phyloP scores from a whole-genome alignment of 495 filamentous ascomycete species.

The Astrocystis sublimbata region DNA sequence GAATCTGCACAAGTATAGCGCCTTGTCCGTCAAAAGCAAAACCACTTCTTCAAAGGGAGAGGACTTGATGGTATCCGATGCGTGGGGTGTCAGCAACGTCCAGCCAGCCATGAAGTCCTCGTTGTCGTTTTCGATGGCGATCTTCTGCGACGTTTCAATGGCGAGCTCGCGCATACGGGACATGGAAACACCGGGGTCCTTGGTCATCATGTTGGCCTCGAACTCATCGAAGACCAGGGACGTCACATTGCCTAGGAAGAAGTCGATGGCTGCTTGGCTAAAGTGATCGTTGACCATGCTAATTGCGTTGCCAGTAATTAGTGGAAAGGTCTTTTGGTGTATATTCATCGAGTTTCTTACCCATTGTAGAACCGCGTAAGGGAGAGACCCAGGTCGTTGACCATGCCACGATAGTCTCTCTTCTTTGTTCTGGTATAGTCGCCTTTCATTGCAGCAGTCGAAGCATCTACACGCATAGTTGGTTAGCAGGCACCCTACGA shows the following conservation, averaged over 20 bases:
- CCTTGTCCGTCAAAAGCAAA: slow-evolving; percentile 78
- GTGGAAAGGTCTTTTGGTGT: background rate
- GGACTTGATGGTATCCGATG: slow-evolving; percentile 63
- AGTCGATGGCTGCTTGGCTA: slow-evolving; percentile 91
- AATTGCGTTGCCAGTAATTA: slow-evolving; percentile 39
- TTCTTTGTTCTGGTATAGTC: slow-evolving; percentile 91
- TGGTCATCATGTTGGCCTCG: slow-evolving; percentile 80
- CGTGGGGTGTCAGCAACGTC: slow-evolving; percentile 62
- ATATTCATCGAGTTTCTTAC: slow-evolving; percentile 32
- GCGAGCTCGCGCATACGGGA: slow-evolving; percentile 80
- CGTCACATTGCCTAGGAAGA: slow-evolving; percentile 85
- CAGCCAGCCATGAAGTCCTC: slow-evolving; percentile 87
- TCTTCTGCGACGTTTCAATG: slow-evolving; percentile 80
- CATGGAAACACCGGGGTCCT: slow-evolving; percentile 84
- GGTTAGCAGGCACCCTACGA: background rate
- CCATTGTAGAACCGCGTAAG: slow-evolving; percentile 69
- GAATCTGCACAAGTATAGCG: slow-evolving; percentile 83
- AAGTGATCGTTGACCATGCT: slow-evolving; percentile 98
- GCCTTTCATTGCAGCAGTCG: slow-evolving; percentile 89
- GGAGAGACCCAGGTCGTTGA: slow-evolving; percentile 91
- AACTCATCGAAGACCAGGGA: slow-evolving; percentile 86
- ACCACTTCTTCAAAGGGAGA: slow-evolving; percentile 83
- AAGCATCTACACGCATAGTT: slow-evolving; percentile 62
- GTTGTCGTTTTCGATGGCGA: slow-evolving; percentile 76
- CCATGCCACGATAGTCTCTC: slow-evolving; percentile 84